Conservation (phyloP, 1,139 yeast genomes). For the Spathaspora sp. region DNA sequence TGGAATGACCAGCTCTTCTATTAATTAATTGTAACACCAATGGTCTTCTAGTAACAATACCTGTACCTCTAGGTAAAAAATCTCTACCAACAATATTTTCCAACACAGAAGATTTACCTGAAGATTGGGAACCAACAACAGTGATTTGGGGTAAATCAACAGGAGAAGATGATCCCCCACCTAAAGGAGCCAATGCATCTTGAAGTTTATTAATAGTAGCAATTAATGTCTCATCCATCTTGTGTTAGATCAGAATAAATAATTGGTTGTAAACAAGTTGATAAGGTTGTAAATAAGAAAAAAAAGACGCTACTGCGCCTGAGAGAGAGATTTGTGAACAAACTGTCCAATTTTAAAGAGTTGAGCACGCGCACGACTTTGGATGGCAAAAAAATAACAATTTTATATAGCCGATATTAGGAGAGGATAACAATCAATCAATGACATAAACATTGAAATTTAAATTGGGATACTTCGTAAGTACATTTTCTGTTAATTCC, state of each 20-base stretch:
- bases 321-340: background rate
- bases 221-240: slow-evolving; percentile 88
- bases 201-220: slow-evolving; percentile 90
- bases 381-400: slow-evolving; percentile 1
- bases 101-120: slow-evolving; percentile 90
- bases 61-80: slow-evolving; percentile 93
- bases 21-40: slow-evolving; percentile 79
- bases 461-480: slow-evolving; percentile 28
- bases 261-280: background rate
- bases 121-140: slow-evolving; percentile 93
- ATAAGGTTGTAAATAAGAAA: background rate
- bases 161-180: slow-evolving; percentile 81
- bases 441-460: slow-evolving; percentile 44
- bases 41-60: slow-evolving; percentile 94
- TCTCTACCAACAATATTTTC: slow-evolving; percentile 95
- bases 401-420: too few relatives aligned
- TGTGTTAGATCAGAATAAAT: background rate
- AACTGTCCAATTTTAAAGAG: background rate
- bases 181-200: slow-evolving; percentile 91
- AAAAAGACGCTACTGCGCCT: background rate
- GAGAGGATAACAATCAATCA: too few relatives aligned
- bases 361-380: background rate
- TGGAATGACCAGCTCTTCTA: slow-evolving; percentile 42
- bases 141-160: slow-evolving; percentile 95
- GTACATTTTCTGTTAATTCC: slow-evolving; percentile 58